Evolutionary conservation across 2,329 filamentous ascomycete species (phyloP).

Genomic region (Colletotrichum higginsianum): DNA sequence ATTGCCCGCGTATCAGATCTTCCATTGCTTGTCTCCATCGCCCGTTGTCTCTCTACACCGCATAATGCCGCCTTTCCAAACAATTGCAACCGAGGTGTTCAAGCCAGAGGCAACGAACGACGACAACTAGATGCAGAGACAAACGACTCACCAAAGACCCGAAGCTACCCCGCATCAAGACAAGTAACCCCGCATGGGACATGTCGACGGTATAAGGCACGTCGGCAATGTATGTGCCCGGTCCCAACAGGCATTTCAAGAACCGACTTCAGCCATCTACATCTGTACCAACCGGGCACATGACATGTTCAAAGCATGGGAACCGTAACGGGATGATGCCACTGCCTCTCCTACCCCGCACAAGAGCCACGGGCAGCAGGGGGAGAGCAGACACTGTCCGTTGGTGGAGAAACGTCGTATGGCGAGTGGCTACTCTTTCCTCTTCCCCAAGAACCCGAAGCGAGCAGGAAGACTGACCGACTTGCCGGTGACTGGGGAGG

Average conservation of each 20-base stretch:
- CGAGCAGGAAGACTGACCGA: background rate
- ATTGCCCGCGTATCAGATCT: too few species aligned
- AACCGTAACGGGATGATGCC: background rate
- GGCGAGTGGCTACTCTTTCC: background rate
- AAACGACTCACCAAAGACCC: too few species aligned
- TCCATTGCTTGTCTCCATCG: too few species aligned
- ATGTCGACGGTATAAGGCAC: background rate
- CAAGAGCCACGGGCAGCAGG: background rate
- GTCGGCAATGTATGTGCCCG: background rate
- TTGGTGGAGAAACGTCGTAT: background rate
- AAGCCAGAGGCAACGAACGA: background rate
- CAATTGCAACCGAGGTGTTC: background rate
- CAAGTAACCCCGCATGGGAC: background rate
- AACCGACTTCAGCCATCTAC: background rate
- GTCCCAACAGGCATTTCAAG: background rate
- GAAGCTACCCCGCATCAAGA: constrained; percentile 1
- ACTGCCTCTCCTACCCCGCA: constrained; percentile 7
- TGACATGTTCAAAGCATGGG: too few species aligned
- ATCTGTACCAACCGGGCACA: background rate
- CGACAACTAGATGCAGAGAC: background rate
- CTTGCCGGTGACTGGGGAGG: background rate
- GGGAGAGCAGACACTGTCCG: background rate
- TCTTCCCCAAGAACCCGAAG: background rate
- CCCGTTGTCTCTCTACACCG: too few species aligned
- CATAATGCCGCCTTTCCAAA: background rate